Evolutionary conservation across 305 asterid species (phyloP).

Genomic region (Euphrasia arctica): DNA sequence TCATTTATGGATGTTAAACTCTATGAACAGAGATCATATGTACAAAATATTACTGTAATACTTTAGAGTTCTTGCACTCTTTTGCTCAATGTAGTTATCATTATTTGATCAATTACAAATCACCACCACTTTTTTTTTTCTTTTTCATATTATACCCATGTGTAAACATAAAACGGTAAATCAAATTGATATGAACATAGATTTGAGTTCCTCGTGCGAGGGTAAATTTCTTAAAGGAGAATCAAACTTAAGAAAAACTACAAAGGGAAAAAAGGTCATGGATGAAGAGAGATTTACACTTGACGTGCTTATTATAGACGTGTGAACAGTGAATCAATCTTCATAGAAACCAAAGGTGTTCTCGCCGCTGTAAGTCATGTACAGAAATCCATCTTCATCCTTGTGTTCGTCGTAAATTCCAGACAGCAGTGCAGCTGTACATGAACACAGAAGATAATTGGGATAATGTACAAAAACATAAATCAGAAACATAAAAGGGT

Average conservation of each 20-base stretch:
- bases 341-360: slow-evolving; percentile 40
- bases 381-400: slow-evolving; percentile 55
- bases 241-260: slow-evolving; percentile 6
- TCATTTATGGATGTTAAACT: too few relatives aligned
- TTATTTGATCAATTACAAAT: too few relatives aligned
- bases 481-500: background rate
- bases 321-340: slow-evolving; percentile 12
- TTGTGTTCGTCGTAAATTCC: slow-evolving; percentile 49
- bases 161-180: background rate
- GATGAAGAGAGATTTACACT: slow-evolving; percentile 25
- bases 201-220: background rate
- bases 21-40: too few relatives aligned
- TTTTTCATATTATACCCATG: too few relatives aligned
- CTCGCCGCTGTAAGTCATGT: slow-evolving; percentile 57
- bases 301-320: slow-evolving; percentile 16
- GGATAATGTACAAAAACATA: background rate
- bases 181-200: slow-evolving; percentile 15
- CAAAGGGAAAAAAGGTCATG: background rate
- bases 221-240: too few relatives aligned
- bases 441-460: background rate
- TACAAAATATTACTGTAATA: too few relatives aligned
- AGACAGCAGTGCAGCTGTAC: slow-evolving; percentile 51
- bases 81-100: too few relatives aligned
- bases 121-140: too few relatives aligned
- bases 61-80: too few relatives aligned